Percentiles rank a stretch among this genome's conserved stretches.
Evolutionary conservation across 75 land plant genomes (phyloP).

Genomic region (Pinus taeda): DNA sequence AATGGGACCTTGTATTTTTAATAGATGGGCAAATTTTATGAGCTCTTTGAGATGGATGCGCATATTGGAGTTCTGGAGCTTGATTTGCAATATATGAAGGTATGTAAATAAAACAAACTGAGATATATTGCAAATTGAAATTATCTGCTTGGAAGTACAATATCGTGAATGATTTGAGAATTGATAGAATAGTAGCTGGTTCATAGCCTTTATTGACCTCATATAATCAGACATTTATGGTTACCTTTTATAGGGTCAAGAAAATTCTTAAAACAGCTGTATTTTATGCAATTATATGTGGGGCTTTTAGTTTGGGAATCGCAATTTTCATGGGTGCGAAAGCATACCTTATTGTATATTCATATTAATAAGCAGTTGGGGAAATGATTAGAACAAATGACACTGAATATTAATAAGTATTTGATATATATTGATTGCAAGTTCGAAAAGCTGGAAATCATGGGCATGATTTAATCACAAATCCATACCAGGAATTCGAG

Average conservation of each 20-base stretch:
- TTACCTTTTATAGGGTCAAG: neutral
- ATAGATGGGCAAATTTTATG: conserved; percentile 99
- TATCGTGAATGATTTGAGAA: neutral
- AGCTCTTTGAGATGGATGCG: conserved; percentile 99
- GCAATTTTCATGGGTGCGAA: neutral
- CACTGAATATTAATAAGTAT: neutral
- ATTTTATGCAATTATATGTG: neutral
- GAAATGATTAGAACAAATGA: too few relatives aligned
- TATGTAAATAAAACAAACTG: conserved; percentile 8
- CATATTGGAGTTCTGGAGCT: conserved; percentile 92
- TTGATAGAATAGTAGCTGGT: neutral
- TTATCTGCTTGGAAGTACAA: neutral
- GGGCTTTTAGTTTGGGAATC: neutral
- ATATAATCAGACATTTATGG: neutral
- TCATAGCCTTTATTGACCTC: neutral
- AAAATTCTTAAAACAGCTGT: neutral
- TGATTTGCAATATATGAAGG: conserved; percentile 99
- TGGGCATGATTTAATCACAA: neutral
- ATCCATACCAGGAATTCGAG: neutral
- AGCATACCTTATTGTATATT: neutral
- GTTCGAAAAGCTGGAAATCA: neutral
- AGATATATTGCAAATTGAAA: neutral
- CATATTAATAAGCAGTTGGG: too few relatives aligned
- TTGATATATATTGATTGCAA: neutral
- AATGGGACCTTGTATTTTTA: conserved; percentile 6